These are phyloP conservation scores for Beauveria brongniartii DNA, from an alignment of 2,329 filamentous ascomycete species.

Conservation along the genomic window DNA sequence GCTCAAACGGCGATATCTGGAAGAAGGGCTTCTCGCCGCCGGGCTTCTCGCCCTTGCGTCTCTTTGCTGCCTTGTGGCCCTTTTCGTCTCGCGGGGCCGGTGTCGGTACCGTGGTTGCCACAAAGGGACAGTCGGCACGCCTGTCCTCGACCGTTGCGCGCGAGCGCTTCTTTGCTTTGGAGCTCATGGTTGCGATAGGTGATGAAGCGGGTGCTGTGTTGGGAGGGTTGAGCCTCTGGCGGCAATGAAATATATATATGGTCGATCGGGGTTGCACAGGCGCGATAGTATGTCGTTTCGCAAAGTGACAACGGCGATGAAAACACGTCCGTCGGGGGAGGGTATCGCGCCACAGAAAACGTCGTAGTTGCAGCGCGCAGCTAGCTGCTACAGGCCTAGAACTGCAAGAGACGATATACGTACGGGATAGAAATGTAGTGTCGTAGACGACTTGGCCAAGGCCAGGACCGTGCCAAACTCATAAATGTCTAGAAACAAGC, in stretches of 20 bases:
- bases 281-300: neutral
- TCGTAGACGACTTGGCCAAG: neutral
- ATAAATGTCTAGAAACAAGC: neutral
- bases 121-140: constrained; percentile 49
- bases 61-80: constrained; percentile 27
- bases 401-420: neutral
- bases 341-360: neutral
- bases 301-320: neutral
- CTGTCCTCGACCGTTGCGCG: constrained; percentile 40
- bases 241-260: neutral
- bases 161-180: constrained; percentile 41
- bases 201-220: neutral
- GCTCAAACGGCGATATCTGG: constrained; percentile 47
- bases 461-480: neutral
- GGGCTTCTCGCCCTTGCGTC: constrained; percentile 35
- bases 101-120: constrained; percentile 26
- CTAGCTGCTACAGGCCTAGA: neutral
- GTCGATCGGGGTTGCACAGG: neutral
- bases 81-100: neutral
- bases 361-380: neutral
- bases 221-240: neutral
- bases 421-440: neutral
- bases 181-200: constrained; percentile 16
- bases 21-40: constrained; percentile 32
- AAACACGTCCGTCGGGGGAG: neutral